Conservation (phyloP, 768 basidiomycete genomes). For the Russula virescens region DNA sequence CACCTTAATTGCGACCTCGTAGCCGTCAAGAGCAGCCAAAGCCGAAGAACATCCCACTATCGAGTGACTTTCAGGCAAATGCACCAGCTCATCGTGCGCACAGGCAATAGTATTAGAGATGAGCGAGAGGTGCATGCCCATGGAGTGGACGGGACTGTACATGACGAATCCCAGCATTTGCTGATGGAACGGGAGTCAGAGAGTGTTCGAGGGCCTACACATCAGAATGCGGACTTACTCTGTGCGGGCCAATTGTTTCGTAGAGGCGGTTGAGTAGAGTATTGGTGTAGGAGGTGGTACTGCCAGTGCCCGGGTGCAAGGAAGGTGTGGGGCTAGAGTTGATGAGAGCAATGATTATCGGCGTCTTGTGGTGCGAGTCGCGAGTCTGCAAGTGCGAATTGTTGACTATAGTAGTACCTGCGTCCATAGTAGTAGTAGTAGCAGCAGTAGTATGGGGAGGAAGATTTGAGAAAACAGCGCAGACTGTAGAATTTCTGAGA, state of each 20-base stretch:
- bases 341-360: background rate
- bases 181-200: background rate
- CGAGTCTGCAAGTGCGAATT: background rate
- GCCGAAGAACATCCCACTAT: background rate
- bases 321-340: background rate
- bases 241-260: background rate
- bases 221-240: background rate
- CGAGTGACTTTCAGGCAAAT: background rate
- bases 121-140: background rate
- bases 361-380: background rate
- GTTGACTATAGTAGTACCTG: background rate
- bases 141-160: background rate
- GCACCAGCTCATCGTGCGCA: background rate
- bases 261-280: background rate
- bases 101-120: too few relatives aligned
- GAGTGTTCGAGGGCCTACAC: background rate
- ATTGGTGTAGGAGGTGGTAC: background rate
- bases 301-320: too few relatives aligned
- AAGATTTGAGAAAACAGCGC: background rate
- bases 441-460: too few relatives aligned
- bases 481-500: too few relatives aligned
- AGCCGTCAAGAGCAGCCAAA: background rate
- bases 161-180: background rate
- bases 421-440: background rate
- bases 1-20: background rate